Base-by-base conservation (phyloP, 495 filamentous ascomycete species). In the Tuber indicum region DNA sequence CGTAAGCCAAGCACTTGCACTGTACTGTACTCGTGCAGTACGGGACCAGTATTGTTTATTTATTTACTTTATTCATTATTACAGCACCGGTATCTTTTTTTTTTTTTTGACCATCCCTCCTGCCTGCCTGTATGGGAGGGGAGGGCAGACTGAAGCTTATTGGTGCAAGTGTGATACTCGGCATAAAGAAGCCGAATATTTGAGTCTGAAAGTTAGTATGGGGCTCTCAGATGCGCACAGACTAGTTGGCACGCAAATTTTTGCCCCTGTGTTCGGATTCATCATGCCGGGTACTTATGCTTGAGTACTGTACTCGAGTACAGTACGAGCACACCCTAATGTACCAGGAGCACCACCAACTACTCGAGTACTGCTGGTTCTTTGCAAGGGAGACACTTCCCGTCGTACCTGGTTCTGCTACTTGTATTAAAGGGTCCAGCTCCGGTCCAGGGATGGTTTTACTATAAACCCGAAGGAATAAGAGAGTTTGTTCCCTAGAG, bases 101-200 rank as follows among this genome's bases (percentile, higher is more conserved):
- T 72, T 76, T 66, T 74, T 32, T 75, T 73, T 70, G 26, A 42
- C 73, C 73, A 39, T 71, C 71, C 45, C 46, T 66, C 46, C 39
- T 73, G 43, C 46, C 39, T 73, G 43, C 52, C 71, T 44, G 74
- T 39, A 52, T 36, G 69, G 44, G 39, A 44, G 66, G 39, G 44
- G 72, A 79, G n/a, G 77, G 70, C 19, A 71, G 72, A 41, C 39
- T 49, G 71, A 72, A 72, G 36, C 17, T 17, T 46, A 71, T 52
- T 49, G 70, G 45, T 39, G 17, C 74, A 45, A 43, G 39, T 41
- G 2, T 41, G 39, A 43, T 43, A 8, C 6, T 43, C 42, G 42
- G 42, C 42, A 43, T 43, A 7, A 43, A 43, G 4, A 43, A 43
- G 42, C 42, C 42, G 42, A 43, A 43, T 43, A 43, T 43, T 43